Conservation (phyloP, 495 filamentous ascomycete genomes). For the Penicillium bovifimosum region DNA sequence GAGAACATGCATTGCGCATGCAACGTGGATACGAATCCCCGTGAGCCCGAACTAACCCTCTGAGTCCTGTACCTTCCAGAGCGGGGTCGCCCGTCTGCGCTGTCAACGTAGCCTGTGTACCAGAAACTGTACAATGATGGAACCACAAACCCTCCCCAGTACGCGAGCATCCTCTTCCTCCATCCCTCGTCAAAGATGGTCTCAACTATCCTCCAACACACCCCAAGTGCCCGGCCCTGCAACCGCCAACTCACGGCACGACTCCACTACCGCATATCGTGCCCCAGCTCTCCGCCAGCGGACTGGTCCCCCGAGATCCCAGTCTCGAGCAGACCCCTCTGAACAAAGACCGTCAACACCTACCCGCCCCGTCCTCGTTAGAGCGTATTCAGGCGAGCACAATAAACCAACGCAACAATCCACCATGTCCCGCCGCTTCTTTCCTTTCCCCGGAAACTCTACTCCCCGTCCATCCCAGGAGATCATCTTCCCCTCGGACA, state of each 20-base stretch:
- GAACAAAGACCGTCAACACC: conserved; percentile 22
- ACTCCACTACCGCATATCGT: conserved; percentile 20
- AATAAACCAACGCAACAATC: conserved; percentile 14
- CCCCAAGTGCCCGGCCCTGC: conserved; percentile 7
- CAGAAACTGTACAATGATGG: conserved; percentile 24
- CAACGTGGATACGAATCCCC: conserved; percentile 16
- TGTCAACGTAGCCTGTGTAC: conserved; percentile 9
- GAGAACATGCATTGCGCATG: conserved; percentile 15
- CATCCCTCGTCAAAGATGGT: conserved; percentile 27
- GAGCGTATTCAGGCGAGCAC: conserved; percentile 37
- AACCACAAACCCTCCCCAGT: conserved; percentile 26
- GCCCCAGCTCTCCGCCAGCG: conserved; percentile 29
- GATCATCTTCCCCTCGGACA: conserved; percentile 36
- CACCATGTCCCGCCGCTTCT: conserved; percentile 35
- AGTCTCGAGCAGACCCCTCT: conserved; percentile 17
- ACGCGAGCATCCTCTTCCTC: conserved; percentile 27
- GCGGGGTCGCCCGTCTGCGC: conserved; percentile 19
- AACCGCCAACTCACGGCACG: conserved; percentile 19
- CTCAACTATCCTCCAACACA: conserved; percentile 27
- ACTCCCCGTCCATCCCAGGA: conserved; percentile 16
- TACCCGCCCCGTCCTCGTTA: conserved; percentile 42
- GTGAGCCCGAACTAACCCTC: conserved; percentile 11
- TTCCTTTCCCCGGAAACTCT: conserved; percentile 23
- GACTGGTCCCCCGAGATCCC: conserved; percentile 21
- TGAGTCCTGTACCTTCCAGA: conserved; percentile 13